These are phyloP conservation scores for Septoria linicola DNA, from an alignment of 2,329 filamentous ascomycete species.

Conservation along the genomic window DNA sequence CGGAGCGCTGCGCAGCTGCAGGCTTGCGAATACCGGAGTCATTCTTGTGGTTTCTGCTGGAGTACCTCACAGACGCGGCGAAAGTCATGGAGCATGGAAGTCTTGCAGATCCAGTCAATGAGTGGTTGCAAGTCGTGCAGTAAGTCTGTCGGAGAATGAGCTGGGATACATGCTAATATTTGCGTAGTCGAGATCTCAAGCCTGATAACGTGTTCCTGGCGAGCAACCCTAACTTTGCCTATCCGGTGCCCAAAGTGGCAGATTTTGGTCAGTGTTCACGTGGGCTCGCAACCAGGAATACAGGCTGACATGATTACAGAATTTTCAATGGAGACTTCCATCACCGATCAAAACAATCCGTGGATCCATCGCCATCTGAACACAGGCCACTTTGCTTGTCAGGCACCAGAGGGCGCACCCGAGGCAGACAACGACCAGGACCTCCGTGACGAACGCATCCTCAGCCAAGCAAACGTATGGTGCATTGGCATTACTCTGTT, in stretches of 20 bases:
- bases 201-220: slow-evolving; percentile 1
- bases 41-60: slow-evolving; percentile 10
- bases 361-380: background rate
- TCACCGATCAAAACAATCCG: background rate
- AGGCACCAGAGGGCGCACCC: background rate
- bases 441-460: background rate
- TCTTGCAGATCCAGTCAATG: background rate
- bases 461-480: background rate
- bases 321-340: slow-evolving; percentile 1
- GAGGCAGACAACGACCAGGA: background rate
- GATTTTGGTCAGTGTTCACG: background rate
- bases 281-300: no score
- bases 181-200: background rate
- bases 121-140: slow-evolving; percentile 11
- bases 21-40: background rate
- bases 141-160: no score
- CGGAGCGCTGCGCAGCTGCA: background rate
- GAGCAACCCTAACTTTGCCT: background rate
- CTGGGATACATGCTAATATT: no score
- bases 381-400: background rate
- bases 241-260: slow-evolving; percentile 1
- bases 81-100: slow-evolving; percentile 9
- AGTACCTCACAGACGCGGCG: slow-evolving; percentile 2
- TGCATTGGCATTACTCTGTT: background rate
- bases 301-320: background rate